These are phyloP conservation scores for Pichia kudriavzevii DNA, from an alignment of 1,139 yeast genomes.

Conservation along the genomic window DNA sequence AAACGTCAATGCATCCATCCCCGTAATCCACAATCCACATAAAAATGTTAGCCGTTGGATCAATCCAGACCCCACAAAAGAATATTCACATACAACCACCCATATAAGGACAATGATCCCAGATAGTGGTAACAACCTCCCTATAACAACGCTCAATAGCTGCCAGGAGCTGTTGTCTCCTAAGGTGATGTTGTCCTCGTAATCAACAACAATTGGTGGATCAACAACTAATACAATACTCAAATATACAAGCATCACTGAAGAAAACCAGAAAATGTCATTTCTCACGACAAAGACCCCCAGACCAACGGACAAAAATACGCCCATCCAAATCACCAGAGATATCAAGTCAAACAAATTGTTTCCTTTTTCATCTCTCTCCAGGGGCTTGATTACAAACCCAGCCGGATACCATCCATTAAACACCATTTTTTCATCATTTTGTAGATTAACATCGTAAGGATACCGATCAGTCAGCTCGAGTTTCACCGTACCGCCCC, in stretches of 20 bases:
- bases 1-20: constrained; percentile 79
- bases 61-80: constrained; percentile 15
- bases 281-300: neutral
- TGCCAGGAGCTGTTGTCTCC: constrained; percentile 30
- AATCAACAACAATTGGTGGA: constrained; percentile 63
- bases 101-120: constrained; percentile 72
- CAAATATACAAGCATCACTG: constrained; percentile 54
- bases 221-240: constrained; percentile 69
- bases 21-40: constrained; percentile 65
- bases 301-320: neutral
- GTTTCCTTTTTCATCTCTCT: constrained; percentile 45
- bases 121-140: constrained; percentile 67
- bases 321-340: constrained; percentile 1
- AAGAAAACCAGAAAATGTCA: constrained; percentile 40
- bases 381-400: constrained; percentile 43
- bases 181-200: constrained; percentile 44
- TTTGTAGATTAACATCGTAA: constrained; percentile 46
- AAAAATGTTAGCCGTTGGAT: constrained; percentile 14
- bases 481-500: constrained; percentile 77
- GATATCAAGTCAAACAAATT: constrained; percentile 2
- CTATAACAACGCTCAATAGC: constrained; percentile 62
- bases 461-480: too few species aligned
- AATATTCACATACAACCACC: constrained; percentile 28
- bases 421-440: constrained; percentile 29
- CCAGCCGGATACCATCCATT: constrained; percentile 71